A percentile compares a stretch with the other conserved stretches of the same genome.
phyloP scores from a whole-genome alignment of 768 basidiomycete species.

The Suillus spraguei region DNA sequence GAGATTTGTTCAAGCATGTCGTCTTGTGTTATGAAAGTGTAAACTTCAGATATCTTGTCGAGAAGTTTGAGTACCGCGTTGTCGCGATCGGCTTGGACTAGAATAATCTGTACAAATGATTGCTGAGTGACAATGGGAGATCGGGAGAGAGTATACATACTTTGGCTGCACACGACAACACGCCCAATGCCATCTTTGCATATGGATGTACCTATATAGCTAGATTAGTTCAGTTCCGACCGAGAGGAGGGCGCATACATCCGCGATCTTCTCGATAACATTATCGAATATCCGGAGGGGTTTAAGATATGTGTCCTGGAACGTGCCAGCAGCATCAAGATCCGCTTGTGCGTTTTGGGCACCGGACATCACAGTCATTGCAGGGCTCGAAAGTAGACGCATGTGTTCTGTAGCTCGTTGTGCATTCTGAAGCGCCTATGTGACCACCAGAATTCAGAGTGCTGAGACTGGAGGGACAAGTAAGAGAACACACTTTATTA shows the following conservation, averaged over 20 bases:
- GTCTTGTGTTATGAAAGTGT: conserved; percentile 4
- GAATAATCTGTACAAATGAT: too few species aligned
- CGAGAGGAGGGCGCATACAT: neutral
- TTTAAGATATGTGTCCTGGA: too few species aligned
- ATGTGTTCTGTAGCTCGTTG: too few species aligned
- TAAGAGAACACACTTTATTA: neutral
- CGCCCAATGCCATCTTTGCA: conserved; percentile 7
- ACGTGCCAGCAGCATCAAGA: too few species aligned
- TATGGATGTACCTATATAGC: conserved; percentile 11
- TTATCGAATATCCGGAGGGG: too few species aligned
- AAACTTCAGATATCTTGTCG: neutral
- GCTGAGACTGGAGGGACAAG: neutral
- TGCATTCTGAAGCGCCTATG: neutral
- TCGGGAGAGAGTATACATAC: too few species aligned
- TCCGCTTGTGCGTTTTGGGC: too few species aligned
- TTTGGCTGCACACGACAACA: neutral
- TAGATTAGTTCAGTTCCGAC: neutral
- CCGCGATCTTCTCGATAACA: neutral
- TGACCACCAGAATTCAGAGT: neutral
- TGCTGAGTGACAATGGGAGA: too few species aligned
- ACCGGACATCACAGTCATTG: too few species aligned
- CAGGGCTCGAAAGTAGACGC: too few species aligned
- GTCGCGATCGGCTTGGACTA: too few species aligned
- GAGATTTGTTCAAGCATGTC: neutral
- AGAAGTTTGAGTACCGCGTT: neutral